phyloP scores from a whole-genome alignment of 306 rosid genomes.

The Arachis hypogaea region DNA sequence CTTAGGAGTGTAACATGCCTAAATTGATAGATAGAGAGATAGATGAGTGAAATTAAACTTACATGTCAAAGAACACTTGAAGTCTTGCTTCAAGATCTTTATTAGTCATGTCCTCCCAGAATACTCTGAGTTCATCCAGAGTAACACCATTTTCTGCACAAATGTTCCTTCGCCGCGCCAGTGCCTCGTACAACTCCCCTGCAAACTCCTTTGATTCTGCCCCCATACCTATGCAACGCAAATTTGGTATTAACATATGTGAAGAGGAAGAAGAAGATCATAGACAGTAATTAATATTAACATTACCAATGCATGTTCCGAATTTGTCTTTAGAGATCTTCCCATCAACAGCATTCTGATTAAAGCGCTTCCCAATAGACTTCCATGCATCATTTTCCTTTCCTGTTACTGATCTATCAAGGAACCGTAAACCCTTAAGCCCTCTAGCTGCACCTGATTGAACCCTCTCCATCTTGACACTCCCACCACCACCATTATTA shows the following conservation, averaged over 20 bases:
- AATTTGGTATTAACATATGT: background rate
- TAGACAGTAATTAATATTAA: too few relatives aligned
- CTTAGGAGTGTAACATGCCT: background rate
- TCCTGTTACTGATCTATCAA: constrained; percentile 66
- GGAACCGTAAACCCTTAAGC: constrained; percentile 72
- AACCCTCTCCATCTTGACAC: constrained; percentile 35
- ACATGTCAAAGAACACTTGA: constrained; percentile 96
- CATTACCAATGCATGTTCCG: constrained; percentile 77
- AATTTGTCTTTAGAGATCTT: constrained; percentile 71
- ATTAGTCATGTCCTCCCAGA: constrained; percentile 89
- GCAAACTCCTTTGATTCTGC: constrained; percentile 88
- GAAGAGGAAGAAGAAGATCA: background rate
- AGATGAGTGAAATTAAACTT: background rate
- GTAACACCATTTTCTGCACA: constrained; percentile 50
- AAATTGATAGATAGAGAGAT: background rate
- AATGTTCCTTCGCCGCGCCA: constrained; percentile 66
- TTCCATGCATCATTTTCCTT: constrained; percentile 81
- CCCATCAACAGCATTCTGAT: constrained; percentile 48
- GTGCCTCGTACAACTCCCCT: constrained; percentile 69
- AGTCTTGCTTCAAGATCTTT: constrained; percentile 77
- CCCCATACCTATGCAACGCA: constrained; percentile 72
- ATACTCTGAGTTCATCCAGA: constrained; percentile 51
- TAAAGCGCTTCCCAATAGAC: constrained; percentile 59
- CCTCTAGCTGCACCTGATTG: constrained; percentile 68
- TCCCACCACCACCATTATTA: constrained; percentile 1